These are phyloP conservation scores for Zelonia costaricensis DNA, from an alignment of 208 protist species.

Conservation along the genomic window DNA sequence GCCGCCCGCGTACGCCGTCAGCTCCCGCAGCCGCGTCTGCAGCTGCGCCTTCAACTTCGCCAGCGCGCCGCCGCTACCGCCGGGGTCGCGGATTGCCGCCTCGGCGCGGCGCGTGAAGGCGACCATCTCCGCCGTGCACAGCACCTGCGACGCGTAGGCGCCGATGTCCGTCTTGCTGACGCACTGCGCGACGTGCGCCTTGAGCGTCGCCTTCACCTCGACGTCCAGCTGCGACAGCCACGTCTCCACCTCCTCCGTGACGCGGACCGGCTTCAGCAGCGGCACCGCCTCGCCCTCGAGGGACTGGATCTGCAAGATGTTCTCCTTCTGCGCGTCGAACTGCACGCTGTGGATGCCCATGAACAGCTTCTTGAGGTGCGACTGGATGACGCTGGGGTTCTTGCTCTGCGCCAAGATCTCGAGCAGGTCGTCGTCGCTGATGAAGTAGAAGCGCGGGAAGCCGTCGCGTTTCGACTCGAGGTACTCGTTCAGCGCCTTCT, in stretches of 20 bases:
- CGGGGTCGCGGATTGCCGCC: conserved; percentile 80
- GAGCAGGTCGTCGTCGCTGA: conserved; percentile 98
- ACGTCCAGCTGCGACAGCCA: conserved; percentile 95
- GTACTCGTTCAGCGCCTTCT: conserved; percentile 97
- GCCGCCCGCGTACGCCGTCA: conserved; percentile 76
- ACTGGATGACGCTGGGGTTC: conserved; percentile 96
- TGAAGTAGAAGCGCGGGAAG: conserved; percentile 99
- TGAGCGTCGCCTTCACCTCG: conserved; percentile 94
- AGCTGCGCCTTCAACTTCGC: conserved; percentile 76
- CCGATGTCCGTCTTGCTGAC: conserved; percentile 87
- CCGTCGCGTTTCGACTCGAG: conserved; percentile 97
- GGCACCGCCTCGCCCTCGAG: conserved; percentile 94
- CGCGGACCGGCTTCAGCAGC: conserved; percentile 88
- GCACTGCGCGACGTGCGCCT: conserved; percentile 78
- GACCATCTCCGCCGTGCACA: conserved; percentile 94
- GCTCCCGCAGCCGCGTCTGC: conserved; percentile 75
- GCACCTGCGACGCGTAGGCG: conserved; percentile 94
- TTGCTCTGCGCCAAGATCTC: conserved; percentile 97
- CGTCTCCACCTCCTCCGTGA: conserved; percentile 94
- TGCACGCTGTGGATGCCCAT: conserved; percentile 96
- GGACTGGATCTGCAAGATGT: conserved; percentile 92
- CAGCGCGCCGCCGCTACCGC: conserved; percentile 57
- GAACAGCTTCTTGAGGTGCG: conserved; percentile 98
- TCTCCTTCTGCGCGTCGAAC: conserved; percentile 89
- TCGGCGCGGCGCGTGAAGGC: conserved; percentile 93